These are phyloP conservation scores for Fusarium sp. DNA, from an alignment of 2,329 filamentous ascomycete genomes.

Conservation along the genomic window DNA sequence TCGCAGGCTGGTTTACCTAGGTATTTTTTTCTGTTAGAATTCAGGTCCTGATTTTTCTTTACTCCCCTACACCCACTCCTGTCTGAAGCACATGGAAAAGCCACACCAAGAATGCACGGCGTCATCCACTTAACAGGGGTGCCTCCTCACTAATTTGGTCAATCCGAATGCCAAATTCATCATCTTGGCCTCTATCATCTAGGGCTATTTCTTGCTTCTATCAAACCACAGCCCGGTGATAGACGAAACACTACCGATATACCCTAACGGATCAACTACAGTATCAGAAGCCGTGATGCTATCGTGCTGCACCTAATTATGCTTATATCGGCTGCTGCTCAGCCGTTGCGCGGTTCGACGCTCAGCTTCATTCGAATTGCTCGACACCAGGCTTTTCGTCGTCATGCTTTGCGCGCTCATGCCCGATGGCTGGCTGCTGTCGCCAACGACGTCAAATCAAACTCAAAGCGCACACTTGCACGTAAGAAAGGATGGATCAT, in stretches of 20 bases:
- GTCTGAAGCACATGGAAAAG: not conserved
- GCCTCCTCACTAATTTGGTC: slow-evolving; percentile 24
- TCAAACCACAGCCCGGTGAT: not conserved
- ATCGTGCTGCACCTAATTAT: slow-evolving; percentile 39
- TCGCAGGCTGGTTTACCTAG: too few relatives aligned
- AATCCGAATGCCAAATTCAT: slow-evolving; percentile 34
- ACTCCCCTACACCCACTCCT: too few relatives aligned
- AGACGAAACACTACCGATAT: slow-evolving; percentile 8
- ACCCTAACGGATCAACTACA: slow-evolving; percentile 15
- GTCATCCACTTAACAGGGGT: slow-evolving; percentile 33
- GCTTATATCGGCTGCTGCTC: slow-evolving; percentile 47
- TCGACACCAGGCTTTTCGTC: slow-evolving; percentile 56
- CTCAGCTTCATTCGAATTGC: slow-evolving; percentile 62
- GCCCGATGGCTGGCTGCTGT: slow-evolving; percentile 57
- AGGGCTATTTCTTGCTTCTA: not conserved
- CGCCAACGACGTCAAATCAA: slow-evolving; percentile 37
- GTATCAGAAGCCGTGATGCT: slow-evolving; percentile 38
- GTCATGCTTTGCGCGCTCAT: slow-evolving; percentile 48
- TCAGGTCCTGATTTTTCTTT: too few relatives aligned
- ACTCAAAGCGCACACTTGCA: slow-evolving; percentile 48
- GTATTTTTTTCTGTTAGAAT: too few relatives aligned
- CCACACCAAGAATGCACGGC: slow-evolving; percentile 24
- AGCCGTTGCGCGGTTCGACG: slow-evolving; percentile 52
- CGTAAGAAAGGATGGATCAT: slow-evolving; percentile 46
- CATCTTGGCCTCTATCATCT: slow-evolving; percentile 10